phyloP scores from a whole-genome alignment of 139 green algal species.

The Ulvella scutata region DNA sequence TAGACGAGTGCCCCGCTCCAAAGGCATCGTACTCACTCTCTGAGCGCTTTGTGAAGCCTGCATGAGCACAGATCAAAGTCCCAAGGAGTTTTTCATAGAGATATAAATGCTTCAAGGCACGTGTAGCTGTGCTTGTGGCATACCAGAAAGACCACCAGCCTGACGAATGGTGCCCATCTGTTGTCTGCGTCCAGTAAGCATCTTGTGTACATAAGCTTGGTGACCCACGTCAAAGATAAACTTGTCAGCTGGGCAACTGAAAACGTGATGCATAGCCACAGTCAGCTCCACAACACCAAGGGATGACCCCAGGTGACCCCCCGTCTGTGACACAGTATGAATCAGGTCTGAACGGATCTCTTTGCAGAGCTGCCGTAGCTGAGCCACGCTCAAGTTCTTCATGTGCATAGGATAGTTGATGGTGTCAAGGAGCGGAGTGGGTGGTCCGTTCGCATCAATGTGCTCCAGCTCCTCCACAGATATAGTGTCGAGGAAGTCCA shows the following conservation, averaged over 20 bases:
- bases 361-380: slow-evolving; percentile 87
- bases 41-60: slow-evolving; percentile 89
- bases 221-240: slow-evolving; percentile 91
- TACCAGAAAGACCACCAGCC: slow-evolving; percentile 75
- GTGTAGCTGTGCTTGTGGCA: too few species aligned
- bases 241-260: slow-evolving; percentile 89
- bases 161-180: slow-evolving; percentile 88
- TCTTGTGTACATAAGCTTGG: slow-evolving; percentile 98
- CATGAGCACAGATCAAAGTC: neutral
- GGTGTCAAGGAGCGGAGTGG: slow-evolving; percentile 89
- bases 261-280: slow-evolving; percentile 95
- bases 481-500: slow-evolving; percentile 38
- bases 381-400: slow-evolving; percentile 84
- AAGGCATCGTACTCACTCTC: slow-evolving; percentile 96
- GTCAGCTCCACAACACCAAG: slow-evolving; percentile 96
- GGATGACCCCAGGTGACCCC: slow-evolving; percentile 84
- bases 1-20: slow-evolving; percentile 91
- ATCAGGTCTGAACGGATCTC: slow-evolving; percentile 92
- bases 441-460: slow-evolving; percentile 51
- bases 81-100: too few species aligned
- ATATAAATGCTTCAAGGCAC: neutral
- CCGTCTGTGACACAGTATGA: slow-evolving; percentile 74
- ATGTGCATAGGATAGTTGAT: slow-evolving; percentile 96
- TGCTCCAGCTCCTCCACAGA: slow-evolving; percentile 38
- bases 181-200: slow-evolving; percentile 78